These are phyloP conservation scores for Zanthoxylum bungeanum DNA, from an alignment of 345 rosid species.

Conservation along the genomic window DNA sequence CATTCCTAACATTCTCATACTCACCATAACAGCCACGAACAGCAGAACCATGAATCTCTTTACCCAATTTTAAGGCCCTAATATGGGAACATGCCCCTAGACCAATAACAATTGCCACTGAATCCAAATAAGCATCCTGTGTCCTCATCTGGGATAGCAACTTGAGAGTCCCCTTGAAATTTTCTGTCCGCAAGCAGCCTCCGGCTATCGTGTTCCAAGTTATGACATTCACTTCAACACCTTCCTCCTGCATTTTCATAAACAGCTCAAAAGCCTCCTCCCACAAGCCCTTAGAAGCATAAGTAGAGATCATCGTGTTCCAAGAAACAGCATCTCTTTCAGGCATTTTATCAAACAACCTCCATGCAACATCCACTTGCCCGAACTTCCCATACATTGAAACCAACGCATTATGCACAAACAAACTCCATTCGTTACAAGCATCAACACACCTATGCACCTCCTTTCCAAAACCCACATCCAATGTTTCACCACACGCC, in stretches of 20 bases:
- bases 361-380: constrained; percentile 37
- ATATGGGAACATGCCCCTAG: constrained; percentile 67
- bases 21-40: constrained; percentile 36
- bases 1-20: constrained; percentile 51
- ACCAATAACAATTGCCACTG: constrained; percentile 54
- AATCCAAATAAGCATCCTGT: constrained; percentile 37
- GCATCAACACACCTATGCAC: constrained; percentile 51
- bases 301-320: constrained; percentile 64
- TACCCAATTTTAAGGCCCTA: constrained; percentile 51
- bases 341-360: constrained; percentile 57
- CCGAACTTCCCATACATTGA: constrained; percentile 76
- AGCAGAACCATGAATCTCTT: constrained; percentile 61
- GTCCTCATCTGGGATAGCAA: constrained; percentile 55
- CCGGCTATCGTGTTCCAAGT: constrained; percentile 73
- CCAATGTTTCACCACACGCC: constrained; percentile 65
- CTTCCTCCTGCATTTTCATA: constrained; percentile 45
- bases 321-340: constrained; percentile 73
- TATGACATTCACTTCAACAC: constrained; percentile 42
- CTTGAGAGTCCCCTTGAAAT: constrained; percentile 46
- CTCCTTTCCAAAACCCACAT: constrained; percentile 48
- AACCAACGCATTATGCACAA: constrained; percentile 66
- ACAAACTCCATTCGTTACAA: constrained; percentile 40
- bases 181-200: constrained; percentile 46
- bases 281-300: constrained; percentile 71
- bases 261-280: constrained; percentile 58